A percentile compares a stretch with the other conserved stretches of the same genome.
phyloP scores from a whole-genome alignment of 495 filamentous ascomycete genomes.

The Talaromyces borbonicus region DNA sequence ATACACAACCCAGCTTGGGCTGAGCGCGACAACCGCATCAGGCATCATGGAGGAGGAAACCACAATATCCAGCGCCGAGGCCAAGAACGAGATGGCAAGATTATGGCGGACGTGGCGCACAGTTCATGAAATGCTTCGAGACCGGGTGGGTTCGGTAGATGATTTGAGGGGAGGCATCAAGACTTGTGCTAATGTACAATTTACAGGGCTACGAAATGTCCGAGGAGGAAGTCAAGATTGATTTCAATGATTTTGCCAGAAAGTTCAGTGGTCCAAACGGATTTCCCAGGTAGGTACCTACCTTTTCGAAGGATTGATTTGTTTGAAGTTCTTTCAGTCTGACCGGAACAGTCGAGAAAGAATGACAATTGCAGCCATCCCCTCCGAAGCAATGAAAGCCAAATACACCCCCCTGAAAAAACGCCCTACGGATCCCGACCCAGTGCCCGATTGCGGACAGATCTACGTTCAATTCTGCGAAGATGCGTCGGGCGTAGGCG shows the following conservation, averaged over 20 bases:
- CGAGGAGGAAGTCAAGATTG: conserved; percentile 77
- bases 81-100: conserved; percentile 57
- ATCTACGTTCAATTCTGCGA: conserved; percentile 90
- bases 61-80: conserved; percentile 36
- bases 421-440: conserved; percentile 48
- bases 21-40: conserved; percentile 10
- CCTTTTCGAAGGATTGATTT: neutral
- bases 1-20: too few species aligned
- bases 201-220: conserved; percentile 84
- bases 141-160: conserved; percentile 67
- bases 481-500: conserved; percentile 61
- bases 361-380: conserved; percentile 79
- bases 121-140: conserved; percentile 76
- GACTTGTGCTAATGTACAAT: too few species aligned
- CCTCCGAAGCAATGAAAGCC: conserved; percentile 69
- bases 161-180: too few species aligned
- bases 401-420: conserved; percentile 67
- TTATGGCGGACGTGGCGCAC: conserved; percentile 86
- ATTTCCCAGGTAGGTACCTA: conserved; percentile 43
- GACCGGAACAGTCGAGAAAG: conserved; percentile 54
- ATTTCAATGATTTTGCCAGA: conserved; percentile 61
- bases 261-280: conserved; percentile 41
- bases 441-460: conserved; percentile 62
- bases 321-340: conserved; percentile 15
- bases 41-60: conserved; percentile 46